phyloP scores from a whole-genome alignment of 768 basidiomycete genomes.

The Crassisporium funariophilum region DNA sequence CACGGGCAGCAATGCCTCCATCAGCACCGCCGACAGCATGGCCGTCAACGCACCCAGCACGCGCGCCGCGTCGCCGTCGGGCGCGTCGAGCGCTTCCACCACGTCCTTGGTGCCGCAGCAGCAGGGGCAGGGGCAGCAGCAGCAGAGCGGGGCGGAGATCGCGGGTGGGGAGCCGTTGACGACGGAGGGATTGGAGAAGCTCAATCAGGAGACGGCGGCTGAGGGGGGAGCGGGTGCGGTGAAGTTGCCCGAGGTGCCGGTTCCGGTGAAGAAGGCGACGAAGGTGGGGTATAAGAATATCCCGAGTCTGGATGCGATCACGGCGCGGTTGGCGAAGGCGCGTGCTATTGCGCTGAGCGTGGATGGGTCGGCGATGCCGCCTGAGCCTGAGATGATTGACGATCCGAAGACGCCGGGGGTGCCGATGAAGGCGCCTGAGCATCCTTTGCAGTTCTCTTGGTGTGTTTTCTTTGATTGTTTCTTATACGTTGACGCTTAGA shows the following conservation, averaged over 20 bases:
- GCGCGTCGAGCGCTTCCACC: constrained; percentile 47
- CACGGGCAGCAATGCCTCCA: constrained; percentile 57
- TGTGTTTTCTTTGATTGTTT: constrained; percentile 41
- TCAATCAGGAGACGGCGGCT: constrained; percentile 55
- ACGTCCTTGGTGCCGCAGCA: constrained; percentile 23
- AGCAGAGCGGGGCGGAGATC: no score
- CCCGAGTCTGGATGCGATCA: constrained; percentile 83
- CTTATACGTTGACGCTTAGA: constrained; percentile 7
- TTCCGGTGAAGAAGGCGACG: constrained; percentile 35
- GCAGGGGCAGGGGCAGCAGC: neutral
- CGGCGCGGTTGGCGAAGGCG: constrained; percentile 73
- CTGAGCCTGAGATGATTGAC: constrained; percentile 77
- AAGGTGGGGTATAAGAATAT: constrained; percentile 86
- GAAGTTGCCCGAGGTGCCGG: constrained; percentile 20
- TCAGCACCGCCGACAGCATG: constrained; percentile 63
- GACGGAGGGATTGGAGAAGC: constrained; percentile 63
- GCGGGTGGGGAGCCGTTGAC: constrained; percentile 64
- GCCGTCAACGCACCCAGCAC: constrained; percentile 69
- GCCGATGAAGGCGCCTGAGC: constrained; percentile 72
- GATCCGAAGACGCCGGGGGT: constrained; percentile 83
- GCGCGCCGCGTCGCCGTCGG: constrained; percentile 67
- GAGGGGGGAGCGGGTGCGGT: constrained; percentile 18
- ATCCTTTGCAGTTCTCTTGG: constrained; percentile 86
- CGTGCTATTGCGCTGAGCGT: constrained; percentile 55
- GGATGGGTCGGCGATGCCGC: constrained; percentile 67